A percentile compares a stretch with the other conserved stretches of the same genome.
phyloP scores from a whole-genome alignment of 2,329 filamentous ascomycete species.

The Cordyceps cicadae region DNA sequence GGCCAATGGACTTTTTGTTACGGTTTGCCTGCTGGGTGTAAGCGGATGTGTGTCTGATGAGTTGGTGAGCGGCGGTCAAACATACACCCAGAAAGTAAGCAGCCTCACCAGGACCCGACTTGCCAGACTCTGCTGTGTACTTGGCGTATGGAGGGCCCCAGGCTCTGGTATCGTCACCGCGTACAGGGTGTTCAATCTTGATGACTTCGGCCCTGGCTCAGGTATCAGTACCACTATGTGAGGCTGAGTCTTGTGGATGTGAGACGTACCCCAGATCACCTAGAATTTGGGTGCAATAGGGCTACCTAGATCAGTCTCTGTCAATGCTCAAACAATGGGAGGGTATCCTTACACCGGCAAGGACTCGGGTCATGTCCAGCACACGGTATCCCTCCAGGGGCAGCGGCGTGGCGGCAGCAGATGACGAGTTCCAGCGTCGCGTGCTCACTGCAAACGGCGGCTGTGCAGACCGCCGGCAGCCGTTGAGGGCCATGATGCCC shows the following conservation, averaged over 20 bases:
- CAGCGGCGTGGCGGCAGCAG: constrained; percentile 23
- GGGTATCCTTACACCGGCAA: constrained; percentile 66
- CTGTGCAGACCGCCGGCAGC: background rate
- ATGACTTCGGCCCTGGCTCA: constrained; percentile 76
- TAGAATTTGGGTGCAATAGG: constrained; percentile 94
- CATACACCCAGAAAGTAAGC: constrained; percentile 88
- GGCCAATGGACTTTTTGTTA: constrained; percentile 88
- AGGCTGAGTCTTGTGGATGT: background rate
- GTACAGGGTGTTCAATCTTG: constrained; percentile 88
- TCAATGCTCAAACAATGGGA: background rate
- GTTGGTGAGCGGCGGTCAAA: background rate
- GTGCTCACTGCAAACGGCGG: background rate
- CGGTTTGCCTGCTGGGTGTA: constrained; percentile 64
- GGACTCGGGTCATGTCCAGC: constrained; percentile 90
- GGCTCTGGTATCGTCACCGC: constrained; percentile 87
- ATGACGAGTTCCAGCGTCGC: constrained; percentile 8
- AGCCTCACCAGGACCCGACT: constrained; percentile 73
- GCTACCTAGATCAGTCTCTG: constrained; percentile 42
- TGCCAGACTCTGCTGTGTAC: constrained; percentile 53
- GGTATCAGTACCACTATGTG: background rate
- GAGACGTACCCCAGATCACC: constrained; percentile 79
- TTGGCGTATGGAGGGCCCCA: constrained; percentile 93
- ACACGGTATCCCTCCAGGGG: constrained; percentile 83
- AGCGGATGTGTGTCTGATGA: constrained; percentile 10
- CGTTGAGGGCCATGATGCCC: constrained; percentile 4